Conservation (phyloP, 345 rosid species). For the Noccaea bulbosa region DNA sequence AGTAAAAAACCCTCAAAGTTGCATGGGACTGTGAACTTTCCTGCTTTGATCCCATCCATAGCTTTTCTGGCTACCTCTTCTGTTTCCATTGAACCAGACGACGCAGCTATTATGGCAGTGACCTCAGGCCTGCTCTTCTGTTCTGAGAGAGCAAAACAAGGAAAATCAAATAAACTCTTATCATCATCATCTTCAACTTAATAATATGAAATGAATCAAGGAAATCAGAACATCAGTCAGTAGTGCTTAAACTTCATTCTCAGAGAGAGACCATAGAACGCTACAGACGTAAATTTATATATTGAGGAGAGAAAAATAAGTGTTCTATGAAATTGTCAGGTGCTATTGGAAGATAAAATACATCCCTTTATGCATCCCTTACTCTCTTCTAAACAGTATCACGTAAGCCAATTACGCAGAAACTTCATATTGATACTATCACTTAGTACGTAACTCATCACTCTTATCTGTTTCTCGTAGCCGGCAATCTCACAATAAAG, state of each 20-base stretch:
- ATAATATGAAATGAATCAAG: constrained; percentile 17
- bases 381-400: constrained; percentile 10
- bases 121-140: constrained; percentile 64
- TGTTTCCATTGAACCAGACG: constrained; percentile 74
- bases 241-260: constrained; percentile 1
- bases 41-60: constrained; percentile 69
- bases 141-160: constrained; percentile 45
- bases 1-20: constrained; percentile 70
- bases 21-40: constrained; percentile 69
- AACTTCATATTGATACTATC: constrained; percentile 8
- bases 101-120: constrained; percentile 59
- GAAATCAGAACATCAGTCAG: constrained; percentile 4
- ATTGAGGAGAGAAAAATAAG: not conserved
- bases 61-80: constrained; percentile 78
- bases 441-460: not conserved
- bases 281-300: no score
- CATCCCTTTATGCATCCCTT: not conserved
- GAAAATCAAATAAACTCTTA: constrained; percentile 16
- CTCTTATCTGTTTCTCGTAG: constrained; percentile 1
- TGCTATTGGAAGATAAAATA: not conserved
- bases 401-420: not conserved
- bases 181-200: constrained; percentile 13
- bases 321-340: not conserved
- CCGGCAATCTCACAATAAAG: not conserved
- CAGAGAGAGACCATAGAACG: not conserved